These are phyloP conservation scores for Lasiodiplodia gonubiensis DNA, from an alignment of 2,329 filamentous ascomycete species.

Conservation along the genomic window DNA sequence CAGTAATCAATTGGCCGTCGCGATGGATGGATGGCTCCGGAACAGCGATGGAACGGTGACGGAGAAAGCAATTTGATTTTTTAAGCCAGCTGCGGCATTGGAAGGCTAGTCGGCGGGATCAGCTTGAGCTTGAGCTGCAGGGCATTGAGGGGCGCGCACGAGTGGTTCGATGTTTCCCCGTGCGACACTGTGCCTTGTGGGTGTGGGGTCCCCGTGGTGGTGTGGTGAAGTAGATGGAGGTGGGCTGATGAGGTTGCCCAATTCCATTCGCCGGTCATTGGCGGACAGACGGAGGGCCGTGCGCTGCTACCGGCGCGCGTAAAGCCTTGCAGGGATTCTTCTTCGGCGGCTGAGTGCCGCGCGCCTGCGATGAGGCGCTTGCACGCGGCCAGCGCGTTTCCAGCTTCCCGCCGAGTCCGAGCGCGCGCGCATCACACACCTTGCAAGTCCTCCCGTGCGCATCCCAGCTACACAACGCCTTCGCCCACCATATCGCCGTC, in stretches of 20 bases:
- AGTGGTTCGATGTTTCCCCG: neutral
- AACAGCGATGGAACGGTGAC: neutral
- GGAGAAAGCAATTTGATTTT: neutral
- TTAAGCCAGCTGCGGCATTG: conserved; percentile 15
- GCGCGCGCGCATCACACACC: neutral
- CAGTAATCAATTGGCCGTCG: conserved; percentile 12
- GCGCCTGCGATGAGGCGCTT: neutral
- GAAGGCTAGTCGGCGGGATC: conserved; percentile 5
- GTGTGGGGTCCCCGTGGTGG: conserved; percentile 18
- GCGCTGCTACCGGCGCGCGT: neutral
- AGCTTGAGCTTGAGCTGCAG: neutral
- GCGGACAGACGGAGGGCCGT: neutral
- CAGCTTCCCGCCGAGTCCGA: neutral
- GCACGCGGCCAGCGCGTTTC: neutral
- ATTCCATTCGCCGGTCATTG: neutral
- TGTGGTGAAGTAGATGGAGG: conserved; percentile 1
- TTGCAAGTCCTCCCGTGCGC: neutral
- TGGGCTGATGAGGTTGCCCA: conserved; percentile 10
- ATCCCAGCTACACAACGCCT: neutral
- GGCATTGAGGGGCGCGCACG: conserved; percentile 9
- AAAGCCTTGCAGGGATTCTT: neutral
- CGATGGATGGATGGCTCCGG: conserved; percentile 2
- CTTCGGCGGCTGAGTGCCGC: conserved; percentile 8
- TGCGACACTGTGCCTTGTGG: neutral
- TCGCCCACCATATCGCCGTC: neutral